phyloP scores from a whole-genome alignment of 768 basidiomycete species.

The Agaricus sinodeliciosus region DNA sequence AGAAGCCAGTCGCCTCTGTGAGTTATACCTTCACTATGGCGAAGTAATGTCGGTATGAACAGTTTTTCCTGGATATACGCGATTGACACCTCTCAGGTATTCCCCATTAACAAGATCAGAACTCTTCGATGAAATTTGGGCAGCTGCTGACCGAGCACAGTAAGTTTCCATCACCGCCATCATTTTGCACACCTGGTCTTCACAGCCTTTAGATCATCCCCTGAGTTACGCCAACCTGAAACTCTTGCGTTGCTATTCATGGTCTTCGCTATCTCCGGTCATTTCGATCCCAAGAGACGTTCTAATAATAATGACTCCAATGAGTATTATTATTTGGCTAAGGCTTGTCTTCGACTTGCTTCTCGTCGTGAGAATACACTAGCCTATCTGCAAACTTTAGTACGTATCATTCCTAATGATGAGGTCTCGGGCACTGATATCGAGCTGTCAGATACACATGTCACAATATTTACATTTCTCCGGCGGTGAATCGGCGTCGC shows the following conservation, averaged over 20 bases:
- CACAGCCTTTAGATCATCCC: neutral
- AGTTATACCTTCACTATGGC: constrained; percentile 60
- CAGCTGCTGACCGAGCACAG: constrained; percentile 47
- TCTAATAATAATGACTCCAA: constrained; percentile 48
- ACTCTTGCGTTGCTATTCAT: constrained; percentile 56
- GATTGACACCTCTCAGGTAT: constrained; percentile 33
- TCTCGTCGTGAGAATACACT: constrained; percentile 45
- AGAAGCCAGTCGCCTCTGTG: constrained; percentile 55
- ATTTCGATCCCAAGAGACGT: constrained; percentile 48
- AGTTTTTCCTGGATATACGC: neutral
- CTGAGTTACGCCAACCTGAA: constrained; percentile 6
- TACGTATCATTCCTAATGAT: constrained; percentile 24
- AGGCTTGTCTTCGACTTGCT: constrained; percentile 42
- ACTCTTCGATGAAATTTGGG: constrained; percentile 50
- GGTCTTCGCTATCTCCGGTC: constrained; percentile 55
- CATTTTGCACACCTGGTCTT: neutral
- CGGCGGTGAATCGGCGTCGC: constrained; percentile 40
- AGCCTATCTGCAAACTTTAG: constrained; percentile 47
- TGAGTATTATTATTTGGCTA: constrained; percentile 57
- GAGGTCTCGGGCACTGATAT: neutral
- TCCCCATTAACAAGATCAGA: constrained; percentile 45
- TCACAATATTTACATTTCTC: constrained; percentile 51
- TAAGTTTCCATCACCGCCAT: constrained; percentile 19
- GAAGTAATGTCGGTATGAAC: constrained; percentile 42
- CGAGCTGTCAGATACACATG: constrained; percentile 26